Evolutionary conservation across 2,329 filamentous ascomycete species (phyloP), one percentile per base, ranked within the genome.

Genomic region (Cladorrhinum sp.): DNA sequence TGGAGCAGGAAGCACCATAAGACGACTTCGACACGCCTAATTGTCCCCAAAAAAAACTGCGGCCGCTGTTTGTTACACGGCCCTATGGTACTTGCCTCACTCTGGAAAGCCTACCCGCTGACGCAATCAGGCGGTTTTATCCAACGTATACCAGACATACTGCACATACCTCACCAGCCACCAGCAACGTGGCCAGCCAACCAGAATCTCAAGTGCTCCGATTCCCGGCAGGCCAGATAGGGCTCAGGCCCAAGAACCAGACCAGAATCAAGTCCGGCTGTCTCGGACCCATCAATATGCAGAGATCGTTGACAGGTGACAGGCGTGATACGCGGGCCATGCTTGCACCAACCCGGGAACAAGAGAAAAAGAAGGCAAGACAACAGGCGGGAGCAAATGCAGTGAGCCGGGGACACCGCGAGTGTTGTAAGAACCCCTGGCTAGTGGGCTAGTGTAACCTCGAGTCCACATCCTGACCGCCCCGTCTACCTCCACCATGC

Each of bases 341-440:
- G 30, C 52, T 36, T 42, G 52, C n/a, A 20, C 26, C 51, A 53
- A 53, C 28, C 51, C 18, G n/a, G 53, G 18, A 2, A 39, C 4
- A 55, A 18, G 20, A 18, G 46, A 18, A 20, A 42, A 28, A 48
- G 10, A 28, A 26, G 36, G 24, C 33, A 24, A 42, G 14, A 28
- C 21, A 49, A 30, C n/a, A 49, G 39, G 21, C 23, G 12, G 39
- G n/a, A 16, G 42, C n/a, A 30, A 10, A 33, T 33, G 51, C 51
- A 54, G 28, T 21, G 51, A 54, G 26, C 51, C 39, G 54, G 54
- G 39, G 33, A 48, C 39, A 57, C 54, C 39, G 54, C 26, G 39
- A 46, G 9, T 36, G 33, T 36, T 46, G 42, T 46, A 46, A 46
- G n/a, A 46, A 42, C 36, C 36, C 36, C 36, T 42, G 36, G 36